Evolutionary conservation across 1,139 yeast genomes (phyloP), one percentile per base, ranked within the genome.

Genomic region (Debaryomycetaceae sp.): DNA sequence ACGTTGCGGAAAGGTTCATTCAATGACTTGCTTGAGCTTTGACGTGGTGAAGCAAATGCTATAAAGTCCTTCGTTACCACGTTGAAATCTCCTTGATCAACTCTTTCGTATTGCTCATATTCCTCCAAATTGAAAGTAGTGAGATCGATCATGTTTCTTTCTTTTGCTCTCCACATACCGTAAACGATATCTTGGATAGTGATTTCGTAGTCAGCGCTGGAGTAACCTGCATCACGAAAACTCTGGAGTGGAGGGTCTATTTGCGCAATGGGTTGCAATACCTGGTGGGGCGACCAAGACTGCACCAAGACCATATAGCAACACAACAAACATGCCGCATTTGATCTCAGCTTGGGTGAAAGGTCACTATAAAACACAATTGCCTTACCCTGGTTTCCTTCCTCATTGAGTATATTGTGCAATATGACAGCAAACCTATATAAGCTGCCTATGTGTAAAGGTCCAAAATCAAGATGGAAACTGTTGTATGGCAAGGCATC

Each of bases 111-210:
- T 58, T 83, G 87, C 65, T 93, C 99, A 62, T 93, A 87, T 58
- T 89, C 96, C 62, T 93, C 98, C 50, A 93, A 73, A 61, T 91
- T 87, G 68, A 93, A 91, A n/a, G 79, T 73, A 45, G 95, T 87
- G 59, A 93, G 74, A 59, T 93, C 97, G 42, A 93, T 73, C 76
- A 93, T 81, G 4, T 88, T 86, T 59, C 95, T 78, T 61, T 91
- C 97, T 61, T 93, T 93, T n/a, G 99, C 99, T 57, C 97, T 77
- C 99, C 99, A 93, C 65, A 95, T 83, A 8, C 95, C 99, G 58
- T 93, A 93, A 3, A 93, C 96, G 13, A 93, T 80, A 63, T 93
- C 99, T 64, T 93, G 99, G 51, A 93, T 88, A 9, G 96, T 82
- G 50, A 93, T 81, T 58, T 87, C 95, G 60, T 88, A 93, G 64